Conservation (phyloP, 2,329 filamentous ascomycete species). For the Eutypa lata region DNA sequence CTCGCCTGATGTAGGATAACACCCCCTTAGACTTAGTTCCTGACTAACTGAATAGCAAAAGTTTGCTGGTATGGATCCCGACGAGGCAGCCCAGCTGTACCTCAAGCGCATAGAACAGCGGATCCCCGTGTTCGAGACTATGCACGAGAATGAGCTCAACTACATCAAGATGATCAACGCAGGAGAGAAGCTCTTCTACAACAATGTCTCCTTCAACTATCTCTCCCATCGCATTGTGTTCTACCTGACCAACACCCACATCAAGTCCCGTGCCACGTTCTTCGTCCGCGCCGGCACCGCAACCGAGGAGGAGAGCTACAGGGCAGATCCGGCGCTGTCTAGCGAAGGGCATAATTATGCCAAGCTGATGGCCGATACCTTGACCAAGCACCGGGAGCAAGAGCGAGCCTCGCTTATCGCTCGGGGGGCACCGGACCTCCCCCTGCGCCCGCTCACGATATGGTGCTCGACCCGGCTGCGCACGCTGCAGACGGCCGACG, state of each 20-base stretch:
- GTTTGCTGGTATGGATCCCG: constrained; percentile 88
- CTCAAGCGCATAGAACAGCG: constrained; percentile 84
- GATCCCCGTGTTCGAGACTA: constrained; percentile 94
- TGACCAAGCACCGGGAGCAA: constrained; percentile 78
- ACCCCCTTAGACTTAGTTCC: not conserved
- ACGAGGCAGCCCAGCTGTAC: constrained; percentile 90
- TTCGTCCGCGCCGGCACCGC: constrained; percentile 87
- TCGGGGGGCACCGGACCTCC: constrained; percentile 63
- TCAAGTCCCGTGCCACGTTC: constrained; percentile 91
- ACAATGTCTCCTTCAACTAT: constrained; percentile 96
- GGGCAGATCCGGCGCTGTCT: constrained; percentile 81
- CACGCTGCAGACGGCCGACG: constrained; percentile 85
- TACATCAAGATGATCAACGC: constrained; percentile 99
- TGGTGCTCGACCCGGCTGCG: constrained; percentile 93
- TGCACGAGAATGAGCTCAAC: constrained; percentile 90
- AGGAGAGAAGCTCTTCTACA: constrained; percentile 87
- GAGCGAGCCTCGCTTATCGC: constrained; percentile 70
- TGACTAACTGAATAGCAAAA: constrained; percentile 31
- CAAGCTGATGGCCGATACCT: constrained; percentile 77
- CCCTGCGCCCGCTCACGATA: constrained; percentile 77
- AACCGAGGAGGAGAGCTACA: constrained; percentile 86
- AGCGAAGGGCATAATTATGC: constrained; percentile 79
- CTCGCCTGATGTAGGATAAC: constrained; percentile 72
- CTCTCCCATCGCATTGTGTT: constrained; percentile 96
- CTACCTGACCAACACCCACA: constrained; percentile 95